Evolutionary conservation across 257 asterid genomes (phyloP).

Genomic region (Ilex aquifolium): DNA sequence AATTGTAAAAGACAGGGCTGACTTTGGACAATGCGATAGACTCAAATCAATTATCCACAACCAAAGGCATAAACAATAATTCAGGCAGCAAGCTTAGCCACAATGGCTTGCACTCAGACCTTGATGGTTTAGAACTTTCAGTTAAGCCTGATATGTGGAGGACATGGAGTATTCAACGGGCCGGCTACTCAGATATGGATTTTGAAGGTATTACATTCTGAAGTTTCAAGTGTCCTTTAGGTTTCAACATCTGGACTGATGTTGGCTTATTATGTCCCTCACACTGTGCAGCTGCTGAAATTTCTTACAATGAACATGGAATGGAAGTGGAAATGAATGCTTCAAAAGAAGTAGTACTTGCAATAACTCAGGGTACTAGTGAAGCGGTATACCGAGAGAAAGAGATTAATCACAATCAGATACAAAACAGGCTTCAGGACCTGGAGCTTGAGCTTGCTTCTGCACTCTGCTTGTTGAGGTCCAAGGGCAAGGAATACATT

Average conservation of each 20-base stretch:
- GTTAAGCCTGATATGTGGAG: slow-evolving; percentile 63
- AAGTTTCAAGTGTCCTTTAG: not conserved
- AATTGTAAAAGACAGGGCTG: slow-evolving; percentile 45
- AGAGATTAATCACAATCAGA: slow-evolving; percentile 30
- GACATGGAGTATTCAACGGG: slow-evolving; percentile 56
- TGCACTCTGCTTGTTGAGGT: slow-evolving; percentile 51
- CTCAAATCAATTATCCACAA: slow-evolving; percentile 15
- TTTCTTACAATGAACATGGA: slow-evolving; percentile 27
- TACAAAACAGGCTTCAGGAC: slow-evolving; percentile 50
- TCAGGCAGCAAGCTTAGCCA: slow-evolving; percentile 27
- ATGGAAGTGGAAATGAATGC: slow-evolving; percentile 27
- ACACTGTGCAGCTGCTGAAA: slow-evolving; percentile 74
- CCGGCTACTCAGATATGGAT: slow-evolving; percentile 38
- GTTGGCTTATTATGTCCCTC: slow-evolving; percentile 4
- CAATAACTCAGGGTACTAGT: slow-evolving; percentile 23
- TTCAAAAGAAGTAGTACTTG: slow-evolving; percentile 23
- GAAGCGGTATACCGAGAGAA: slow-evolving; percentile 25
- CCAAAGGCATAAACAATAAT: slow-evolving; percentile 19
- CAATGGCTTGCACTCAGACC: slow-evolving; percentile 1
- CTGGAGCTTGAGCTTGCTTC: slow-evolving; percentile 66
- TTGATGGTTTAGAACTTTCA: not conserved
- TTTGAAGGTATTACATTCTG: slow-evolving; percentile 55
- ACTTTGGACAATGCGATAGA: slow-evolving; percentile 32
- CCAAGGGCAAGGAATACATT: slow-evolving; percentile 32
- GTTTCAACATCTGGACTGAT: not conserved